Base-by-base conservation (phyloP, 169 alveolate species). In the Ichthyophthirius multifiliis region DNA sequence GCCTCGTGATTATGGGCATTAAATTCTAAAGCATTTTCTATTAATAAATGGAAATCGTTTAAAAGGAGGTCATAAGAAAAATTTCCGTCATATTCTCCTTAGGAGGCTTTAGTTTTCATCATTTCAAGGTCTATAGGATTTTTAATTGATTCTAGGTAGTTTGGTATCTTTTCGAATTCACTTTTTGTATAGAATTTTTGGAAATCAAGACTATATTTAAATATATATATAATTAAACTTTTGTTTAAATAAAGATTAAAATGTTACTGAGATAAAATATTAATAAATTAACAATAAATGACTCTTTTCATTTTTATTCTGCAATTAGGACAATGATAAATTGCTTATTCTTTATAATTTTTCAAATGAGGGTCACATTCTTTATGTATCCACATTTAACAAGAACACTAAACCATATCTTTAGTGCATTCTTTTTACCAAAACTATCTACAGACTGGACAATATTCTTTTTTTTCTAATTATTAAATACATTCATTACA, bases 361-460 rank as follows among this genome's bases (percentile, higher is more conserved):
- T 34, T 67, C 20, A 67, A 20, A n/a, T 37, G 5, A 1, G 43
- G 43, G 23, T 67, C 77, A 67, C 77, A 67, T 16, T 41, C 39
- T 39, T 44, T 18, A 20, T 67, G 77, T 37, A 67, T 67, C 77
- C 77, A 67, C 77, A 67, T 67, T 6, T 30, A 32, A 41, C 77
- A 67, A 4, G 55, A 18, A 39, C 77, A 67, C 63, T 67, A 0
- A 37, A 67, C 46, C 77, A 67, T 67, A n/a, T 67, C 46, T 5
- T 64, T 64, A 5, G n/a, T 37, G 0, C 64, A 18, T 67, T 34
- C 62, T 34, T 67, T n/a, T 13, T 47, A 34, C 46, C 46, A 37
- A 37, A 67, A 34, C 41, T 67, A 37, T 41, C 30, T 67, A 39
- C 77, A 67, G 10, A 37, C 30, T 1, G 55, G 77, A 13, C 77